Evolutionary conservation across 2,329 filamentous ascomycete genomes (phyloP).

Genomic region (Eurotiales sp.): DNA sequence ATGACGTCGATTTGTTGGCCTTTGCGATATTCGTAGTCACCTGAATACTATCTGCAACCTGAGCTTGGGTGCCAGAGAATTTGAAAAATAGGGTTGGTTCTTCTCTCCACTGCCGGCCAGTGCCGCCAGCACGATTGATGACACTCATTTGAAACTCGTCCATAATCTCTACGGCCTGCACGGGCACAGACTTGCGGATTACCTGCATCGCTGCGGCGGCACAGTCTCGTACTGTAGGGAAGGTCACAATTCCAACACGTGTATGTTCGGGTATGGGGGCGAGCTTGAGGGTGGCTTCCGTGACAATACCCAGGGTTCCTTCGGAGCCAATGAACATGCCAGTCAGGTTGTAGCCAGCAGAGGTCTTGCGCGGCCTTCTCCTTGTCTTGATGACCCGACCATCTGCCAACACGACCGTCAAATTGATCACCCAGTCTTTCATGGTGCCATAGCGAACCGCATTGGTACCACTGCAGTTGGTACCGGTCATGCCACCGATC

Average conservation of each 20-base stretch:
- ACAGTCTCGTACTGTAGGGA: slow-evolving; percentile 57
- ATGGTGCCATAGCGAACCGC: slow-evolving; percentile 67
- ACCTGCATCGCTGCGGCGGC: slow-evolving; percentile 62
- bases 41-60: slow-evolving; percentile 73
- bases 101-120: slow-evolving; percentile 45
- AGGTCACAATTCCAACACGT: slow-evolving; percentile 62
- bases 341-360: slow-evolving; percentile 69
- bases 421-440: slow-evolving; percentile 70
- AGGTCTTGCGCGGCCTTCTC: slow-evolving; percentile 62
- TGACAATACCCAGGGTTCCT: slow-evolving; percentile 67
- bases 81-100: slow-evolving; percentile 45
- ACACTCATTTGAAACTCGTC: slow-evolving; percentile 63
- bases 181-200: slow-evolving; percentile 61
- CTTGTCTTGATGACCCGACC: slow-evolving; percentile 67
- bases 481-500: slow-evolving; percentile 61
- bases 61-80: slow-evolving; percentile 71
- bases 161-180: slow-evolving; percentile 64
- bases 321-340: slow-evolving; percentile 67
- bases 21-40: slow-evolving; percentile 66
- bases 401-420: slow-evolving; percentile 68
- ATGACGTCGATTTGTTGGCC: slow-evolving; percentile 52
- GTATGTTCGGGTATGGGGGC: slow-evolving; percentile 61
- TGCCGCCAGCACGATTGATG: slow-evolving; percentile 63
- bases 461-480: slow-evolving; percentile 63
- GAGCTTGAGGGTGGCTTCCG: slow-evolving; percentile 66